Conservation (phyloP, 495 filamentous ascomycete genomes). For the Tuber indicum region DNA sequence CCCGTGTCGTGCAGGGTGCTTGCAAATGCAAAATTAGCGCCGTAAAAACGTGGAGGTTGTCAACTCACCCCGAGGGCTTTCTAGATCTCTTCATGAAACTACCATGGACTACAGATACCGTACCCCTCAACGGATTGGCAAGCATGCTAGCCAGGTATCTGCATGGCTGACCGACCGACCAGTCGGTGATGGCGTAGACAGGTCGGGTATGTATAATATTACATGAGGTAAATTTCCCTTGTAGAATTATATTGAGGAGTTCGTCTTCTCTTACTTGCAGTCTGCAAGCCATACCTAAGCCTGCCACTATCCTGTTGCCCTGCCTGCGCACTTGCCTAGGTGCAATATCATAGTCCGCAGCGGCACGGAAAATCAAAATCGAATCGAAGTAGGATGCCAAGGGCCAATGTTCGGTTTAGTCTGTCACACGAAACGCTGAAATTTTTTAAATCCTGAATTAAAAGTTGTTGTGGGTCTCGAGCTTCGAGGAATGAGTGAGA, state of each 20-base stretch:
- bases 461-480: not conserved
- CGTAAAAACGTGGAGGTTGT: not conserved
- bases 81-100: not conserved
- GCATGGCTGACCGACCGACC: not conserved
- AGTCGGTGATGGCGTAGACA: not conserved
- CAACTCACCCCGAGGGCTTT: not conserved
- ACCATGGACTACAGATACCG: not conserved
- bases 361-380: not conserved
- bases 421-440: not conserved
- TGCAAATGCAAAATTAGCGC: not conserved
- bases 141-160: not conserved
- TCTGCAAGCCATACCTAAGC: not conserved
- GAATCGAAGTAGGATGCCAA: not conserved
- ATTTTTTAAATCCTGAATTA: not conserved
- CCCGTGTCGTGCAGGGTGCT: not conserved
- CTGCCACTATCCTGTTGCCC: not conserved
- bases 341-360: not conserved
- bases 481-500: not conserved
- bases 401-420: not conserved
- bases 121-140: not conserved
- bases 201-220: not conserved
- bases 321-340: not conserved
- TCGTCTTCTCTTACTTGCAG: not conserved
- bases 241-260: not conserved
- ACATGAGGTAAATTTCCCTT: not conserved